phyloP scores from a whole-genome alignment of 495 filamentous ascomycete species.

The Neurospora sp. region DNA sequence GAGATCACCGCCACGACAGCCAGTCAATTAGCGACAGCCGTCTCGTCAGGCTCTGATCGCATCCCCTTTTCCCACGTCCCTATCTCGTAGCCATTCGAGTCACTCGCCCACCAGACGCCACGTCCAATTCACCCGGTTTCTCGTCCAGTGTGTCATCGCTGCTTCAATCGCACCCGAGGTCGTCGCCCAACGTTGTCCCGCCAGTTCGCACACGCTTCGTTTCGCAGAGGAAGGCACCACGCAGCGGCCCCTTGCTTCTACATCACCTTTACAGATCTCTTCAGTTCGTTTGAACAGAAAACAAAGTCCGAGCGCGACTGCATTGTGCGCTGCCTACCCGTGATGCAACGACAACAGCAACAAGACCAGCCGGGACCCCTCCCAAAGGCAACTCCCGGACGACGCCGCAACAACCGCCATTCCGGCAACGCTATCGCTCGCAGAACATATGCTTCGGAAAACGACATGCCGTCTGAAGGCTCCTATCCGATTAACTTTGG shows the following conservation, averaged over 20 bases:
- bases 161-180: neutral
- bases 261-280: constrained; percentile 5
- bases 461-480: constrained; percentile 26
- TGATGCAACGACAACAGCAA: constrained; percentile 19
- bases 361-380: constrained; percentile 5
- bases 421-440: constrained; percentile 22
- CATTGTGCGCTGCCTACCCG: neutral
- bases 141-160: neutral
- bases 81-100: constrained; percentile 5
- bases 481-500: constrained; percentile 13
- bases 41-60: constrained; percentile 7
- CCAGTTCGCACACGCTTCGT: neutral
- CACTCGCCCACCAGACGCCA: neutral
- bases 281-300: constrained; percentile 2
- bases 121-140: neutral
- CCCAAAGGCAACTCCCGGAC: constrained; percentile 27
- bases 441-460: constrained; percentile 40
- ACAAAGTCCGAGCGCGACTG: neutral
- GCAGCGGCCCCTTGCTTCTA: neutral
- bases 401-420: constrained; percentile 29
- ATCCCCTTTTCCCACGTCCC: constrained; percentile 7
- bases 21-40: constrained; percentile 1
- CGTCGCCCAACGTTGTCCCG: neutral
- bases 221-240: neutral
- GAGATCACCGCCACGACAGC: neutral